A percentile compares a stretch with the other conserved stretches of the same genome.
Conservation (phyloP, 2,329 filamentous ascomycete genomes). For the Aureobasidium subglaciale region DNA sequence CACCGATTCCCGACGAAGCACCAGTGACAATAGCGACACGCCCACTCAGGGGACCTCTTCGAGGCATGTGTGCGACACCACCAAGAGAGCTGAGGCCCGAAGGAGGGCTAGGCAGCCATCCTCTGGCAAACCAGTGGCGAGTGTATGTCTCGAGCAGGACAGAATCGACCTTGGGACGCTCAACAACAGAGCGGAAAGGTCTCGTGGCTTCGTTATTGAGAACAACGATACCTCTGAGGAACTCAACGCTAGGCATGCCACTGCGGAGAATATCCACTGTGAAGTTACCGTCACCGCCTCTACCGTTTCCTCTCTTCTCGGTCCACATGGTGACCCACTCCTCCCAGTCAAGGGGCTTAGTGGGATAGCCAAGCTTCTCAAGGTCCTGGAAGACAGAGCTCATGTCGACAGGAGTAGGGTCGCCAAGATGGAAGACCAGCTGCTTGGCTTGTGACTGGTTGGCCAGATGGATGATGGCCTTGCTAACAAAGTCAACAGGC, state of each 20-base stretch:
- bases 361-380: slow-evolving; percentile 61
- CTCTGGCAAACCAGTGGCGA: slow-evolving; percentile 71
- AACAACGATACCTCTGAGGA: slow-evolving; percentile 63
- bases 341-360: slow-evolving; percentile 59
- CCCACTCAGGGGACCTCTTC: slow-evolving; percentile 56
- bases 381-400: slow-evolving; percentile 59
- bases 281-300: slow-evolving; percentile 63
- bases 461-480: slow-evolving; percentile 63
- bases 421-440: slow-evolving; percentile 65
- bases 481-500: slow-evolving; percentile 73
- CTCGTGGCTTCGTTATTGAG: slow-evolving; percentile 64
- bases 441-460: slow-evolving; percentile 57
- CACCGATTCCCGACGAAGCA: slow-evolving; percentile 72
- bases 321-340: slow-evolving; percentile 70
- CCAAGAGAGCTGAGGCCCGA: slow-evolving; percentile 41
- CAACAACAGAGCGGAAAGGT: slow-evolving; percentile 51
- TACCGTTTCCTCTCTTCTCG: slow-evolving; percentile 58
- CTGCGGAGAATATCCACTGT: slow-evolving; percentile 73
- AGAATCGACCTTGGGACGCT: slow-evolving; percentile 61
- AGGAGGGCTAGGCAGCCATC: slow-evolving; percentile 64
- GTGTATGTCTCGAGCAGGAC: slow-evolving; percentile 70
- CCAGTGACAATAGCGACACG: slow-evolving; percentile 71
- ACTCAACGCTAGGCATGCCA: slow-evolving; percentile 71
- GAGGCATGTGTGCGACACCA: slow-evolving; percentile 37
- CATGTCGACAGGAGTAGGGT: slow-evolving; percentile 63